A percentile compares a stretch with the other conserved stretches of the same genome.
phyloP scores from a whole-genome alignment of 2,329 filamentous ascomycete genomes.

The Aspergillus tubingensis region DNA sequence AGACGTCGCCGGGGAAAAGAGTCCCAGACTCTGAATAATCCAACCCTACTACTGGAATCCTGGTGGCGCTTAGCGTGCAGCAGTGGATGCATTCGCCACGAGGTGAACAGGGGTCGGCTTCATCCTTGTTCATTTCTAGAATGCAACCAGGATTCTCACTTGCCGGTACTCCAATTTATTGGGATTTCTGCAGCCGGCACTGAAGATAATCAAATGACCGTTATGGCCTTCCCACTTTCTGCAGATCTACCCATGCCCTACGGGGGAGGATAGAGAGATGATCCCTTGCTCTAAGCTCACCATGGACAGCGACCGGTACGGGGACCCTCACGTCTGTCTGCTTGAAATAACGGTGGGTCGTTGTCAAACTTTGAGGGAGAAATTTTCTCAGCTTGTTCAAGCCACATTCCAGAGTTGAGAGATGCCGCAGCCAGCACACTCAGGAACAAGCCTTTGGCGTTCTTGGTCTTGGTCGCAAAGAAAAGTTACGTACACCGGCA shows the following conservation, averaged over 20 bases:
- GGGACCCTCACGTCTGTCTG: neutral
- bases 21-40: neutral
- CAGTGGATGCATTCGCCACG: neutral
- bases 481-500: too few species aligned
- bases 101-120: neutral
- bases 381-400: neutral
- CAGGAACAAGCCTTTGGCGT: neutral
- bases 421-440: neutral
- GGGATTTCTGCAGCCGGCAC: neutral
- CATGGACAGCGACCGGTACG: neutral
- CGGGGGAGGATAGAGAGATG: neutral
- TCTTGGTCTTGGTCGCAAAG: too few species aligned
- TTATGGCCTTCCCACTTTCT: neutral
- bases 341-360: neutral
- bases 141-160: neutral
- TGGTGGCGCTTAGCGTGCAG: neutral
- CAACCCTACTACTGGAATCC: neutral
- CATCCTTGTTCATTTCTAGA: neutral
- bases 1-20: neutral
- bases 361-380: neutral
- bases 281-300: slow-evolving; percentile 7
- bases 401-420: neutral
- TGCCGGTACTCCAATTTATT: neutral
- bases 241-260: neutral
- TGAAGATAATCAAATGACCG: neutral